phyloP scores from a whole-genome alignment of 2,329 filamentous ascomycete genomes.

The Grosmannia penicillata region DNA sequence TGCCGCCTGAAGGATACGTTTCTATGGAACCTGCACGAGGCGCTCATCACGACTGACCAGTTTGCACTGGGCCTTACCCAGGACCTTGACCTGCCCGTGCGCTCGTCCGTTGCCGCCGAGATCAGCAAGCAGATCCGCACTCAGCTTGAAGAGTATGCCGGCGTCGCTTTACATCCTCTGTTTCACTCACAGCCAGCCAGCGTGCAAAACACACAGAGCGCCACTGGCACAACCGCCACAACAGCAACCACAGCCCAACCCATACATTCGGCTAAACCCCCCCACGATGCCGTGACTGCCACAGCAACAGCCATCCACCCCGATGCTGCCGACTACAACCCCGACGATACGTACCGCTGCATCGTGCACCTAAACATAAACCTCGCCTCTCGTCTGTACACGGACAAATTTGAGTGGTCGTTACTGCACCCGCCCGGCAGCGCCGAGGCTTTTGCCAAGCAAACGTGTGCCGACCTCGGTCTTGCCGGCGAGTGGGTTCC shows the following conservation, averaged over 20 bases:
- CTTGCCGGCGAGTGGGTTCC: constrained; percentile 86
- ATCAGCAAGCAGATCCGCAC: constrained; percentile 91
- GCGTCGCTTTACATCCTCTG: constrained; percentile 81
- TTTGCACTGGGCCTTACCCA: constrained; percentile 86
- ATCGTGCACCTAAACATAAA: constrained; percentile 86
- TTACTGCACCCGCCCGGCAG: constrained; percentile 81
- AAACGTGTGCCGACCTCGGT: constrained; percentile 85
- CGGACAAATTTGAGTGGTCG: constrained; percentile 97
- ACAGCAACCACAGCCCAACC: background rate
- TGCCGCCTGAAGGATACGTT: constrained; percentile 93
- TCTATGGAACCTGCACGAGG: constrained; percentile 94
- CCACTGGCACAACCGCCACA: background rate
- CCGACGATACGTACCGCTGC: constrained; percentile 88
- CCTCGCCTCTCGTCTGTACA: constrained; percentile 79
- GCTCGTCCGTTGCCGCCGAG: constrained; percentile 52
- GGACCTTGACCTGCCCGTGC: constrained; percentile 79
- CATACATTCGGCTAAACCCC: background rate
- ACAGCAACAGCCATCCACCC: constrained; percentile 48
- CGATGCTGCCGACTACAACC: constrained; percentile 64
- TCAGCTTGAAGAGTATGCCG: constrained; percentile 90
- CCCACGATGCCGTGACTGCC: constrained; percentile 41
- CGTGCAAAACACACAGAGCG: background rate
- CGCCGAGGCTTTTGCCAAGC: constrained; percentile 80
- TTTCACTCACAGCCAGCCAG: constrained; percentile 49
- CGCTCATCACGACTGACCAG: constrained; percentile 83